phyloP scores from a whole-genome alignment of 2,329 filamentous ascomycete species.

The Microcera coccophila region DNA sequence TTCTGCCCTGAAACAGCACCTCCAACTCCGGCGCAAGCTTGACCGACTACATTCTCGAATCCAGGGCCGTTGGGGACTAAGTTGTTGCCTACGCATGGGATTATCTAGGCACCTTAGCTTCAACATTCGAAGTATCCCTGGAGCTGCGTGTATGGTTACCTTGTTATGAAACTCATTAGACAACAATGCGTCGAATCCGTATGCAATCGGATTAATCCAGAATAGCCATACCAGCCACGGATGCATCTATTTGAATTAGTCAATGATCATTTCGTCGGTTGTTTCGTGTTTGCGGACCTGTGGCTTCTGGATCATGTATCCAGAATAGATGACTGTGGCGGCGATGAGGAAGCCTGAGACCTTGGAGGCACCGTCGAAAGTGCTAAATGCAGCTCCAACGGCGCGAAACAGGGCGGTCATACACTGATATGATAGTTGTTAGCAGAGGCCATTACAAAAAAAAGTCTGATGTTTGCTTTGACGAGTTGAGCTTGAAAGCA shows the following conservation, averaged over 20 bases:
- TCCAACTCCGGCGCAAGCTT: constrained; percentile 56
- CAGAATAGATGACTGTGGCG: constrained; percentile 57
- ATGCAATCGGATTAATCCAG: constrained; percentile 65
- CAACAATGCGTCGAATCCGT: constrained; percentile 65
- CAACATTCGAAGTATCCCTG: too few relatives aligned
- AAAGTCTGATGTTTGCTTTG: too few relatives aligned
- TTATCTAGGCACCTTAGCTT: too few relatives aligned
- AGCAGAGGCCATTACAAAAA: neutral
- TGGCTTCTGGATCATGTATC: constrained; percentile 59
- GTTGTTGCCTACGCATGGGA: constrained; percentile 47
- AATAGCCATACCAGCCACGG: constrained; percentile 61
- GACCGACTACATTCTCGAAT: constrained; percentile 41
- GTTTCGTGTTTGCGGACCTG: constrained; percentile 22
- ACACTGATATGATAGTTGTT: constrained; percentile 28
- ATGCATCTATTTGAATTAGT: constrained; percentile 43
- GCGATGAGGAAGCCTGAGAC: constrained; percentile 48
- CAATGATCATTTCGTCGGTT: neutral
- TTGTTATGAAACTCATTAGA: constrained; percentile 66
- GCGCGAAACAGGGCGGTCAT: constrained; percentile 58
- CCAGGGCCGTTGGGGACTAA: constrained; percentile 49
- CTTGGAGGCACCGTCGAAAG: constrained; percentile 58
- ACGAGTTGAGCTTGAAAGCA: too few relatives aligned
- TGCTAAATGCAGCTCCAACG: constrained; percentile 52
- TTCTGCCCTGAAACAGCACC: constrained; percentile 50
- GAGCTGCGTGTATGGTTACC: constrained; percentile 48